A percentile compares a stretch with the other conserved stretches of the same genome.
These are phyloP conservation scores for Penicillium corylophilum DNA, from an alignment of 2,329 filamentous ascomycete genomes.

Conservation along the genomic window DNA sequence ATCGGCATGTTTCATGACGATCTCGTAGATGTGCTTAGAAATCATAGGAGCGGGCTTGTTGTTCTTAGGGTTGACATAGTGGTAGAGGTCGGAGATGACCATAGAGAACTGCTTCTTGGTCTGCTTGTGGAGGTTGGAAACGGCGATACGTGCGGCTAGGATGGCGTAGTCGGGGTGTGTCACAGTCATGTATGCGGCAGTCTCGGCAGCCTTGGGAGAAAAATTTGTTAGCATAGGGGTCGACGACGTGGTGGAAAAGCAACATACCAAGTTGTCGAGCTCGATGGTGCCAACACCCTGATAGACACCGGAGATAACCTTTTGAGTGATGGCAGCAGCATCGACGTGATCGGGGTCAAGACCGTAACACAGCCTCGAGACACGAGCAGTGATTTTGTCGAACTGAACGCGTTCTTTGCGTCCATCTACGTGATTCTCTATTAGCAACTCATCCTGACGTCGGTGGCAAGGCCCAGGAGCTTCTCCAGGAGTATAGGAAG, in stretches of 20 bases:
- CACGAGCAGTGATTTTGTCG: conserved; percentile 99
- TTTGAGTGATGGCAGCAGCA: conserved; percentile 96
- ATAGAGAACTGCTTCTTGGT: conserved; percentile 99
- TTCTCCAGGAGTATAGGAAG: neutral
- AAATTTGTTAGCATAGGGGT: conserved; percentile 23
- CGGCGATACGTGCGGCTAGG: conserved; percentile 94
- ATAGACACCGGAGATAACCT: conserved; percentile 99
- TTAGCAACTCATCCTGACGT: conserved; percentile 18
- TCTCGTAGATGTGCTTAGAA: conserved; percentile 83
- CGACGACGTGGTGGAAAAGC: neutral
- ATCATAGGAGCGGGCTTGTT: conserved; percentile 86
- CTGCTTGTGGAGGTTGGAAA: conserved; percentile 99
- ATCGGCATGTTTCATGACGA: conserved; percentile 91
- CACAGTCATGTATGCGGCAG: conserved; percentile 98
- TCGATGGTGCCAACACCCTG: conserved; percentile 96
- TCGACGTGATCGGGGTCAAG: conserved; percentile 95
- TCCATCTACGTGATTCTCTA: conserved; percentile 65
- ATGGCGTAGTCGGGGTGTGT: conserved; percentile 99
- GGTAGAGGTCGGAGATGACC: conserved; percentile 87
- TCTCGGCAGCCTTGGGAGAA: conserved; percentile 79
- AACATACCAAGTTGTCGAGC: conserved; percentile 87
- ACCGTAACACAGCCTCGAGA: conserved; percentile 95
- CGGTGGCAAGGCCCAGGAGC: conserved; percentile 17
- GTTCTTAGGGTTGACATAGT: conserved; percentile 97
- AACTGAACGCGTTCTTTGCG: conserved; percentile 99